These are phyloP conservation scores for Casuarina cunninghamiana DNA, from an alignment of 306 rosid species.

Conservation along the genomic window DNA sequence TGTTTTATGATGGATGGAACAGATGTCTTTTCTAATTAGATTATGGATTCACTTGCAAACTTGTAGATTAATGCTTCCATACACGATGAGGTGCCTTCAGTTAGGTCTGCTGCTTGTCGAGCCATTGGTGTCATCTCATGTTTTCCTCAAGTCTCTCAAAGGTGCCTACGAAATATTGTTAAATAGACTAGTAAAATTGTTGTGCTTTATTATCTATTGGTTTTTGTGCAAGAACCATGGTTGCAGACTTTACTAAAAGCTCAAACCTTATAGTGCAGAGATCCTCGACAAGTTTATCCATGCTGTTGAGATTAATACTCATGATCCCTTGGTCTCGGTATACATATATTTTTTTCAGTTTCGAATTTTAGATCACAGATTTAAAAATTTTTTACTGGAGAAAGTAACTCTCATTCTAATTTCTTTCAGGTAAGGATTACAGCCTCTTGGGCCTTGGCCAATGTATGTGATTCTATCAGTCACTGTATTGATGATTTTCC, in stretches of 20 bases:
- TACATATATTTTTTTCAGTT: constrained; percentile 11
- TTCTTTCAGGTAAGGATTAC: constrained; percentile 76
- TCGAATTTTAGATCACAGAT: neutral
- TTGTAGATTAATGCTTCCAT: constrained; percentile 65
- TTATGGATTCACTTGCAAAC: constrained; percentile 18
- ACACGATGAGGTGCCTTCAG: constrained; percentile 65
- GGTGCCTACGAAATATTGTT: constrained; percentile 52
- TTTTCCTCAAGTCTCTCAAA: constrained; percentile 81
- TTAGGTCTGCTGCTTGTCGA: constrained; percentile 94
- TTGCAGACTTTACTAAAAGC: constrained; percentile 18
- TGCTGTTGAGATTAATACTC: constrained; percentile 79
- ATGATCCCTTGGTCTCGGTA: constrained; percentile 69
- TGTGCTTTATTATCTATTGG: constrained; percentile 12
- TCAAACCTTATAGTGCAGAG: constrained; percentile 68
- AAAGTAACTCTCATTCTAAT: constrained; percentile 18
- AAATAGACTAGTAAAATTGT: neutral
- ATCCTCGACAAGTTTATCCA: constrained; percentile 70
- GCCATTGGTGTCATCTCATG: constrained; percentile 93
- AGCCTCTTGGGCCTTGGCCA: constrained; percentile 98
- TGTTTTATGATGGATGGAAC: constrained; percentile 20
- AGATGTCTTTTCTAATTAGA: neutral
- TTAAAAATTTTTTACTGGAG: constrained; percentile 8
- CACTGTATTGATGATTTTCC: constrained; percentile 48
- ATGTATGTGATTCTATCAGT: constrained; percentile 78
- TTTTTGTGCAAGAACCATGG: constrained; percentile 16